Evolutionary conservation across 208 protist species (phyloP).

Genomic region (Wallacemonas sp.): DNA sequence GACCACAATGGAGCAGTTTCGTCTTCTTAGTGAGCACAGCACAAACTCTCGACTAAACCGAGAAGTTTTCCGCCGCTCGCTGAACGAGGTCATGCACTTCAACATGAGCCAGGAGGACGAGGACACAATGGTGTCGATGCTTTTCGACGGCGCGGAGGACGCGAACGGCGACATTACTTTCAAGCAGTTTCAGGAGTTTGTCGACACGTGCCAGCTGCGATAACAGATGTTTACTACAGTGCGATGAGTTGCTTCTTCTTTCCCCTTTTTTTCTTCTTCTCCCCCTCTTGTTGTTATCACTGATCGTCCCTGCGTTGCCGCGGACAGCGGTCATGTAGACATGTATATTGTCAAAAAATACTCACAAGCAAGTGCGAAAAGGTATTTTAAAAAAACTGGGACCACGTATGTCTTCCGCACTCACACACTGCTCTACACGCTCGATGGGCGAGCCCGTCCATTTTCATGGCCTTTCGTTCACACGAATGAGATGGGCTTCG

Average conservation of each 20-base stretch:
- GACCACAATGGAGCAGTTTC: constrained; percentile 80
- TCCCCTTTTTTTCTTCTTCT: constrained; percentile 11
- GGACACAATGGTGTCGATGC: constrained; percentile 75
- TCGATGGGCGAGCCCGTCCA: too few relatives aligned
- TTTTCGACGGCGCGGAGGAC: constrained; percentile 84
- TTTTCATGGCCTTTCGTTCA: too few relatives aligned
- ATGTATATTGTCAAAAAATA: background rate
- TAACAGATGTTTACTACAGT: constrained; percentile 19
- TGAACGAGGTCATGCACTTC: constrained; percentile 85
- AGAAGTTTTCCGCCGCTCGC: constrained; percentile 65
- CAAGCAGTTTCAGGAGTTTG: constrained; percentile 89
- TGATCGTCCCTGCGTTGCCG: too few relatives aligned
- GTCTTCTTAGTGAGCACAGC: constrained; percentile 70
- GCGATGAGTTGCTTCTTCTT: constrained; percentile 3
- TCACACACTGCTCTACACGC: too few relatives aligned
- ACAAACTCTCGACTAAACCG: constrained; percentile 71
- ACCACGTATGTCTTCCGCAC: too few relatives aligned
- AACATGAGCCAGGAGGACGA: constrained; percentile 76
- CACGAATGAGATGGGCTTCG: too few relatives aligned
- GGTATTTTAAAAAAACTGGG: too few relatives aligned
- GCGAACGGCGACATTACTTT: constrained; percentile 83
- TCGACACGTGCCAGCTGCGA: constrained; percentile 35
- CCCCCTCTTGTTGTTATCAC: background rate
- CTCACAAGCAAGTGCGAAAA: too few relatives aligned
- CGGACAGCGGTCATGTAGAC: background rate